These are phyloP conservation scores for Solanum habrochaites DNA, from an alignment of 257 asterid genomes.

Conservation along the genomic window DNA sequence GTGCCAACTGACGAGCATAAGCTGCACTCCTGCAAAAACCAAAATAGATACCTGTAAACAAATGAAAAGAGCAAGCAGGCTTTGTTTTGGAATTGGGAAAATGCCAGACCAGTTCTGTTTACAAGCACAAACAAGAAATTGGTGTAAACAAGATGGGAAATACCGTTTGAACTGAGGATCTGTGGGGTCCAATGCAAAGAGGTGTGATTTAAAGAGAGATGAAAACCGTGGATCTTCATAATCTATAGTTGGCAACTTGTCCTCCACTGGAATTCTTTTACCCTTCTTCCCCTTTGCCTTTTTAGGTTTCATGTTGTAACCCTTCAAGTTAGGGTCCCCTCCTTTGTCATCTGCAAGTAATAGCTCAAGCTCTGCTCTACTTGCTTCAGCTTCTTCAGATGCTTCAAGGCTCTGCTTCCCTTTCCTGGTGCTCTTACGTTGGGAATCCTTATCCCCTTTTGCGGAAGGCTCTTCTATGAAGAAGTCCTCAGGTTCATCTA, in stretches of 20 bases:
- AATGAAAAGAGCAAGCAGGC: neutral
- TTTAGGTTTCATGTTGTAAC: constrained; percentile 61
- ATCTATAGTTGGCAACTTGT: constrained; percentile 45
- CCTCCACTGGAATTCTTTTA: constrained; percentile 39
- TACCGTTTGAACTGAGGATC: constrained; percentile 97
- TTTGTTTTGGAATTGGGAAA: neutral
- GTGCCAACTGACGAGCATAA: constrained; percentile 31
- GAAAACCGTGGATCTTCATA: constrained; percentile 78
- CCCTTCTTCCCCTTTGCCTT: constrained; percentile 52
- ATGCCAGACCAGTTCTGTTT: neutral
- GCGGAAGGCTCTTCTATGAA: constrained; percentile 49
- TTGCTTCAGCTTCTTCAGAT: constrained; percentile 49
- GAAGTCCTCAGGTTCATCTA: constrained; percentile 63
- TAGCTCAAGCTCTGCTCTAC: constrained; percentile 81
- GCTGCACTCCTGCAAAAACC: constrained; percentile 38
- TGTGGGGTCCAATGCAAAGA: constrained; percentile 83
- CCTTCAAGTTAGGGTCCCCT: constrained; percentile 46
- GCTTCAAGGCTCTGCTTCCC: constrained; percentile 23
- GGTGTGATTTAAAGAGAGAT: constrained; percentile 39
- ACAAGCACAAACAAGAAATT: neutral
- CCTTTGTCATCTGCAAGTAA: constrained; percentile 67
- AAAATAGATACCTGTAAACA: neutral
- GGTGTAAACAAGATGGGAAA: neutral
- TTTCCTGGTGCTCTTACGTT: constrained; percentile 11
- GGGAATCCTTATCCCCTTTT: constrained; percentile 10